Percentiles rank a stretch among this genome's conserved stretches.
phyloP scores from a whole-genome alignment of 2,329 filamentous ascomycete genomes.

The Rhynchosporium secalis region DNA sequence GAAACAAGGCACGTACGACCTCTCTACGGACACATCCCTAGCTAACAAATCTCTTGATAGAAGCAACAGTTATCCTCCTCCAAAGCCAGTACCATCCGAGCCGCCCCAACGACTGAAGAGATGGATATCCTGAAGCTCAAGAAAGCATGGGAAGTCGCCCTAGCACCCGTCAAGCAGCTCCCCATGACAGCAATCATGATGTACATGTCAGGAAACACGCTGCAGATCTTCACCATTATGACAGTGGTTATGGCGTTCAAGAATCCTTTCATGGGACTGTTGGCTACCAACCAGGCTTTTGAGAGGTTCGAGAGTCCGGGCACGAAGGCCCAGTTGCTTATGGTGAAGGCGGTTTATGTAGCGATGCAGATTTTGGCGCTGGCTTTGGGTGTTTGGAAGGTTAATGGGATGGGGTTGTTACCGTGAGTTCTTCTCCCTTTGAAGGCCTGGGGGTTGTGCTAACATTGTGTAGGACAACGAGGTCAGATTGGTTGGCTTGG shows the following conservation, averaged over 20 bases:
- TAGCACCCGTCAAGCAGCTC: conserved; percentile 88
- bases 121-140: conserved; percentile 97
- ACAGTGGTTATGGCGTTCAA: conserved; percentile 99
- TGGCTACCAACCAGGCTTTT: conserved; percentile 85
- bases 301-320: conserved; percentile 83
- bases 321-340: conserved; percentile 70
- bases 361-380: conserved; percentile 82
- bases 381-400: conserved; percentile 89
- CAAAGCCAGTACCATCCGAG: conserved; percentile 50
- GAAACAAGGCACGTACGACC: conserved; percentile 59
- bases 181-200: conserved; percentile 99
- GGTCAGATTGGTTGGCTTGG: conserved; percentile 98
- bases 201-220: conserved; percentile 99
- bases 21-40: conserved; percentile 6
- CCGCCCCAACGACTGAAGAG: conserved; percentile 74
- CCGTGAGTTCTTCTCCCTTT: conserved; percentile 62
- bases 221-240: conserved; percentile 99
- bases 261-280: conserved; percentile 82
- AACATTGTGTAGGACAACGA: conserved; percentile 69
- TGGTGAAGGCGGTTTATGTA: conserved; percentile 86
- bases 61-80: conserved; percentile 42
- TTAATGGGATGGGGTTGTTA: conserved; percentile 92
- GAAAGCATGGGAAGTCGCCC: conserved; percentile 96
- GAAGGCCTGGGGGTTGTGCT: neutral
- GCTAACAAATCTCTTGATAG: conserved; percentile 35